Evolutionary conservation across 768 basidiomycete genomes (phyloP).

Genomic region (Leucogyrophana mollusca): DNA sequence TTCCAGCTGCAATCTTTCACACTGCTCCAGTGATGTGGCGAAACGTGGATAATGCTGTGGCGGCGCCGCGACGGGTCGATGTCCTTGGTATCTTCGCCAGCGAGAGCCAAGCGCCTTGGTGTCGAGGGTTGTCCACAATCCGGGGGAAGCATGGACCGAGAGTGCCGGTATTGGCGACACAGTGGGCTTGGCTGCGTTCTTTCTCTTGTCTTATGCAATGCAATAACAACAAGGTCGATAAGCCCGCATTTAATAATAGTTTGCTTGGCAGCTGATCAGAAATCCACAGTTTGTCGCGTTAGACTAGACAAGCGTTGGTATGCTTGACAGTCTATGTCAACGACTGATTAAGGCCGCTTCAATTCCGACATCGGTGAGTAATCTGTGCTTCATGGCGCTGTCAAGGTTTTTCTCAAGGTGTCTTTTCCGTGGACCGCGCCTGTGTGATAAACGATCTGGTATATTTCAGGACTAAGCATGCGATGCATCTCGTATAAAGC

Average conservation of each 20-base stretch:
- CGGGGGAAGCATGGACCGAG: neutral
- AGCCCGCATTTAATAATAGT: slow-evolving; percentile 5
- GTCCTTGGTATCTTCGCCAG: neutral
- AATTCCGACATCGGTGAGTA: slow-evolving; percentile 13
- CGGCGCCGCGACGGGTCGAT: neutral
- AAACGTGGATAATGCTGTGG: neutral
- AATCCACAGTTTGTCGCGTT: neutral
- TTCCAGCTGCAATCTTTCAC: slow-evolving; percentile 3
- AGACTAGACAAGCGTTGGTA: slow-evolving; percentile 3
- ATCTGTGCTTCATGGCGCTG: slow-evolving; percentile 2
- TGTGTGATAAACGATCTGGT: neutral
- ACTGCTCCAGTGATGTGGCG: slow-evolving; percentile 1
- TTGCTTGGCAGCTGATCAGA: slow-evolving; percentile 10
- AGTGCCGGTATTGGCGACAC: neutral
- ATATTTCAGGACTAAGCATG: slow-evolving; percentile 1
- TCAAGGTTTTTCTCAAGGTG: slow-evolving; percentile 2
- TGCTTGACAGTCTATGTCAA: neutral
- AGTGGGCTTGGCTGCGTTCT: slow-evolving; percentile 2
- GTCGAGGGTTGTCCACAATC: neutral
- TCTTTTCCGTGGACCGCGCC: neutral
- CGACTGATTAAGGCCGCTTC: slow-evolving; percentile 16
- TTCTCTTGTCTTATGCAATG: neutral
- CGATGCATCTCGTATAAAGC: slow-evolving; percentile 16
- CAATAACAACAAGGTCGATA: neutral
- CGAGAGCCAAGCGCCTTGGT: neutral